Evolutionary conservation across 176 grass and related monocot species (phyloP), one percentile per base, ranked within the genome.

Genomic region (Aegilops bicornis): DNA sequence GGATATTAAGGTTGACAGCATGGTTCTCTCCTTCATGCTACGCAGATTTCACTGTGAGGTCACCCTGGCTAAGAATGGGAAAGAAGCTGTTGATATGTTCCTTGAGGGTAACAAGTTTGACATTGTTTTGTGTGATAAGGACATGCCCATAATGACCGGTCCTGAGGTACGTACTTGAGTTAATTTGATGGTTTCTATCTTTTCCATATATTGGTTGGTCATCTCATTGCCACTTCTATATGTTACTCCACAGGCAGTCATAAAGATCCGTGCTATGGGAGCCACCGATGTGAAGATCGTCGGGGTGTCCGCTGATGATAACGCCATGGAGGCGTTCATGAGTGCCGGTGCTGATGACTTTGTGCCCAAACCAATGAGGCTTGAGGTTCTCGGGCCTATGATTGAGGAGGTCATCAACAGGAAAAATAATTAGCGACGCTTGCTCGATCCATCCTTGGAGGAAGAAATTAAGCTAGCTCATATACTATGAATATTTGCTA

Each of bases 21-120:
- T 82, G 2, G 15, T 87, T 76, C 69, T 87, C 10, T 14, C 16
- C 69, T 7, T 31, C 11, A 80, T 80, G 65, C 42, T 87, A 14
- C 27, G 23, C 7, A 73, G 72, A 11, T 45, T 74, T 25, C 14
- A 87, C 1, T 75, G 16, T 0, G 43, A 82, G 22, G 74, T 7
- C 7, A 82, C 59, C 11, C 31, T 31, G 17, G 86, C 35, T 31
- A 9, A 56, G 6, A 87, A 87, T 68, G 79, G 86, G 8, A 82
- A 87, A 74, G 78, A 87, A 87, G 85, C 85, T 27, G 56, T 87
- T 17, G 56, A 81, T 31, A 68, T 81, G 15, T 87, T 82, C 60
- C 42, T 87, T 11, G 16, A 76, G 75, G 86, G 86, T 8, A 67
- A 82, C 8, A 82, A 71, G 22, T 87, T 82, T 54, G 79, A 87